Conservation (phyloP, 192 early-diverging fungal species). For the Coemansia sp. region DNA sequence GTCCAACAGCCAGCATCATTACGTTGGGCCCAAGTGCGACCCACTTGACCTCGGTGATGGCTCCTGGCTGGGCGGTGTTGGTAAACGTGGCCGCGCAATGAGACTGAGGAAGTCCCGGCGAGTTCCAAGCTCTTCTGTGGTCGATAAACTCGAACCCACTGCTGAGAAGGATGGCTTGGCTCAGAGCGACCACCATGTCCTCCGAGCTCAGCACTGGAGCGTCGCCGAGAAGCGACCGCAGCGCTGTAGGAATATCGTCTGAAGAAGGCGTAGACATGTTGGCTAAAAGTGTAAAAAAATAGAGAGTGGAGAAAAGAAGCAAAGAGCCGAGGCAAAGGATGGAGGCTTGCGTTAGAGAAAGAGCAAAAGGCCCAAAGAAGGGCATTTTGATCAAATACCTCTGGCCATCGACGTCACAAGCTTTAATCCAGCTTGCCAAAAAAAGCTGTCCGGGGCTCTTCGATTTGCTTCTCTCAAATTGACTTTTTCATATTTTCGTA, state of each 20-base stretch:
- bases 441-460: neutral
- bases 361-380: neutral
- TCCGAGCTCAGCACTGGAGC: conserved; percentile 14
- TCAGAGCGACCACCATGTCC: conserved; percentile 36
- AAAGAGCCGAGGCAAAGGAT: neutral
- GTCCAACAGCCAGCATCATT: conserved; percentile 18
- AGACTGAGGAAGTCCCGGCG: conserved; percentile 27
- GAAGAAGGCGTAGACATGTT: neutral
- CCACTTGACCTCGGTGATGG: conserved; percentile 24
- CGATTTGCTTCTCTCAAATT: neutral
- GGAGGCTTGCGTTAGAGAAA: no score
- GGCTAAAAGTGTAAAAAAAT: neutral
- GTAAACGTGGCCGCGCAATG: conserved; percentile 6
- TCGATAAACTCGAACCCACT: conserved; percentile 16
- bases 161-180: conserved; percentile 25
- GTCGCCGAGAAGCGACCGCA: conserved; percentile 17
- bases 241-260: neutral
- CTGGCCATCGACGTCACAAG: neutral
- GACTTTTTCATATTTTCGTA: neutral
- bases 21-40: conserved; percentile 18
- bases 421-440: neutral
- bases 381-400: neutral
- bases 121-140: conserved; percentile 9
- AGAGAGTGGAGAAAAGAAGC: conserved; percentile 2
- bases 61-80: conserved; percentile 1